Base-by-base conservation (phyloP, 352 stramenopile genomes). In the Blastocystis sp. region DNA sequence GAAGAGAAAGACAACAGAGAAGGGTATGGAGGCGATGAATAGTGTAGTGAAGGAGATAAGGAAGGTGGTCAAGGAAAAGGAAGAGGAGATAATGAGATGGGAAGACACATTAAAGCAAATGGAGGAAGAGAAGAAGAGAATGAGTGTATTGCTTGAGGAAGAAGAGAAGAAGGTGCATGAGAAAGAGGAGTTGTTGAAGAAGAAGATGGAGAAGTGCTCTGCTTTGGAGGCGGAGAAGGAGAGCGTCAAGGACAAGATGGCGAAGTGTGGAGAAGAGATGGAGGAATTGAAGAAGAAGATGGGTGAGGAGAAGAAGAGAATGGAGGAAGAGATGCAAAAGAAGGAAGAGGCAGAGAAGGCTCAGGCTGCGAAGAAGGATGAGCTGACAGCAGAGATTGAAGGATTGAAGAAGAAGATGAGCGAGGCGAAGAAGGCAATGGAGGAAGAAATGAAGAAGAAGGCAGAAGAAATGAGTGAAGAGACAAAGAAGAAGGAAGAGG, bases 211-310 rank as follows among this genome's bases (percentile, higher is more conserved):
- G 19, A 28, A 74, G 17, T 54, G 68, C 0, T 4, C 1, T 34
- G 54, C 4, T 69, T 59, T 84, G 52, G 57, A 68, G 54, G 54
- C 1, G 7, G 52, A 84, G 66, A 48, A 54, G 24, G 11, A 81
- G 42, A 54, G 48, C 6, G 0, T 57, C 14, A 14, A 57, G 48
- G 14, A 57, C 48, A 14, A 57, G 48, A 57, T 17, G 48, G 48
- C 6, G 0, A 14, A 57, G 48, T 17, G 14, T 7, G 48, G 14
- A 57, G 48, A 17, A 0, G 48, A 57, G 48, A 14, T 57, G 48
- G 48, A 57, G 14, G 48, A 7, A 14, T 14, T 57, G 6, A 14
- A 57, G 14, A 7, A 57, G 48, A 57, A 0, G 0, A 7, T 57
- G 48, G 0, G 48, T 0, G 48, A 57, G 14, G 48, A 57, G 48